Base-by-base conservation (phyloP, 306 rosid genomes). In the Herpetospermum pedunculosum region DNA sequence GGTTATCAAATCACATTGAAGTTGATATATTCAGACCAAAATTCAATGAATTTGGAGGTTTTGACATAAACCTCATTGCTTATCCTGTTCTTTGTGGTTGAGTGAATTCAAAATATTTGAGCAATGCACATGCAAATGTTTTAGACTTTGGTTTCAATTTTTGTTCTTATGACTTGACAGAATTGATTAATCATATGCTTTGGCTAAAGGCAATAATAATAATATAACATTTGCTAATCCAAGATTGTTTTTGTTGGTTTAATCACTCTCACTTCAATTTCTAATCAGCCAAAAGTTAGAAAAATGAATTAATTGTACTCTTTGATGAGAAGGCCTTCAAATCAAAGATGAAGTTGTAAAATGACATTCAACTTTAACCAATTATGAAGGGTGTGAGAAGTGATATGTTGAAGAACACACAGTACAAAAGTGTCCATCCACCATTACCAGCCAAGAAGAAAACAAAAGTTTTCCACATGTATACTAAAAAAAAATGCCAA, bases 91-190 rank as follows among this genome's bases (percentile, higher is more conserved):
- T 16, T 48, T 48, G 54, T 16, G 54, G 54, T 48, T 53, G 41
- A 62, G 6, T 32, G 47, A 62, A 30, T 34, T 34, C 14, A 55
- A 25, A 55, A 10, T 29, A 6, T 55, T 25, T 16, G 38, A 58
- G 65, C 65, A 40, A 67, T 40, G 72, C 72, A 67, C 72, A 67
- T 67, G 52, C 30, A 67, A 40, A 67, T 40, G 72, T 40, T 67
- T 40, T 12, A 37, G 2, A 0, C 12, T 15, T 3, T 5, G n/a
- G n/a, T 8, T 64, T 21, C n/a, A n/a, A 64, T 15, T 7, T 40
- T 38, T 67, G 15, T 19, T 67, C 52, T 67, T 5, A 21, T 67
- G 52, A 67, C 11, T 67, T 67, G 52, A 67, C 35, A 67, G 5
- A 67, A 67, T 67, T 67, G 72, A 67, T 67, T 38, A 65, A 34